Conservation (phyloP, 2,329 filamentous ascomycete genomes). For the Teratosphaeria zuluensis region DNA sequence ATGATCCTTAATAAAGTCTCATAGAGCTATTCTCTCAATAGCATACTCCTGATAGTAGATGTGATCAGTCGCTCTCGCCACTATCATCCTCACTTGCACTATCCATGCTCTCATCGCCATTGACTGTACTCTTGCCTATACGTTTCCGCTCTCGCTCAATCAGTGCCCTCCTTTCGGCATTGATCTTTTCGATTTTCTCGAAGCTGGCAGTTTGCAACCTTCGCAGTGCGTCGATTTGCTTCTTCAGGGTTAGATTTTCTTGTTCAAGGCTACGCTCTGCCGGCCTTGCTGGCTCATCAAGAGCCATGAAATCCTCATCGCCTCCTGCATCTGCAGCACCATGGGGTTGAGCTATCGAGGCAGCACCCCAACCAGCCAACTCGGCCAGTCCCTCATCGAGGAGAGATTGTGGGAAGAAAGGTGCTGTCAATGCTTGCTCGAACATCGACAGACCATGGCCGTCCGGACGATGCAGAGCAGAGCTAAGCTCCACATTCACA, state of each 20-base stretch:
- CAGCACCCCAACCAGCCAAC: constrained; percentile 23
- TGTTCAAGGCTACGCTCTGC: constrained; percentile 11
- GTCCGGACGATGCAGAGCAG: constrained; percentile 15
- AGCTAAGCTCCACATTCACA: constrained; percentile 53
- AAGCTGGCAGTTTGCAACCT: constrained; percentile 37
- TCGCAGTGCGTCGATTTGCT: constrained; percentile 34
- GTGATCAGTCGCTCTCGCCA: not conserved
- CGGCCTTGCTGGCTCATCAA: constrained; percentile 15
- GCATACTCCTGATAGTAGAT: not conserved
- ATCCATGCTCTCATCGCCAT: constrained; percentile 1
- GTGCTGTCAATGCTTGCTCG: constrained; percentile 32
- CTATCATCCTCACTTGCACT: constrained; percentile 2
- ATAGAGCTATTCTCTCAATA: too few species aligned
- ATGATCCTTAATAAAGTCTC: not conserved
- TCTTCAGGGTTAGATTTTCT: constrained; percentile 22
- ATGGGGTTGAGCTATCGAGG: constrained; percentile 3
- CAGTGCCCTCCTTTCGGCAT: constrained; percentile 31
- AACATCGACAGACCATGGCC: constrained; percentile 23
- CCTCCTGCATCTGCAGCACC: constrained; percentile 3
- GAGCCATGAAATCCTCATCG: constrained; percentile 29
- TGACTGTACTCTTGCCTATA: not conserved
- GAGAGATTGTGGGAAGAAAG: constrained; percentile 30
- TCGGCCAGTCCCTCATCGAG: constrained; percentile 27
- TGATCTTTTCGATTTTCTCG: constrained; percentile 34
- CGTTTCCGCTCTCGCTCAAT: constrained; percentile 21